phyloP scores from a whole-genome alignment of 208 protist species.

The Leishmania turanica region DNA sequence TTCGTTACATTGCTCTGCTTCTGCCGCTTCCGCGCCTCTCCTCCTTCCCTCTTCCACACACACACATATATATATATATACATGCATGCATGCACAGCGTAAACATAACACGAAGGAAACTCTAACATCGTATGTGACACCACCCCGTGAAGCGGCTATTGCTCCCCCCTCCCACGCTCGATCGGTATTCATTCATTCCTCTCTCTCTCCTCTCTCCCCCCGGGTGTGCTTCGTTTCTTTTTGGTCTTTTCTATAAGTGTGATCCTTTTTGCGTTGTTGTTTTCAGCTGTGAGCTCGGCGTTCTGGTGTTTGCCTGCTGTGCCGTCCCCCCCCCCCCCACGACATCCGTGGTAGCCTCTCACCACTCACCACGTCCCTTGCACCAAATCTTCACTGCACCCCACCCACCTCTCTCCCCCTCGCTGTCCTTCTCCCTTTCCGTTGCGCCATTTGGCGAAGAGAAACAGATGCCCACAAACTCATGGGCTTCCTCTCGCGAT shows the following conservation, averaged over 20 bases:
- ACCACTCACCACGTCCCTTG: background rate
- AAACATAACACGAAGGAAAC: background rate
- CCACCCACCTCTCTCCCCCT: background rate
- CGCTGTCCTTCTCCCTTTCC: background rate
- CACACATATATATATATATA: background rate
- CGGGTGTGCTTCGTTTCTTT: background rate
- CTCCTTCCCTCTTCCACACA: constrained; percentile 1
- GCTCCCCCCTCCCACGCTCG: background rate
- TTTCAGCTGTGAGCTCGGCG: no score
- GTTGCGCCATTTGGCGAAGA: background rate
- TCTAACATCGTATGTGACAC: background rate
- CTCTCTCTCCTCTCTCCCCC: no score
- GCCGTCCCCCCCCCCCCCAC: background rate
- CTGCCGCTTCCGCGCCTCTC: background rate
- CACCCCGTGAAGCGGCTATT: background rate
- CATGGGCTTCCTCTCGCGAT: constrained; percentile 59
- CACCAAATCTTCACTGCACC: background rate
- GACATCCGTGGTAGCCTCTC: background rate
- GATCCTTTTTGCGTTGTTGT: background rate
- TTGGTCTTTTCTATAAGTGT: background rate
- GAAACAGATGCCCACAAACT: constrained; percentile 22
- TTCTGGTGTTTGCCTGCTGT: background rate
- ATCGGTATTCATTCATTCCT: background rate
- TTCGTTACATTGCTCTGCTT: background rate
- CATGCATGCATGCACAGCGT: background rate